A percentile compares a stretch with the other conserved stretches of the same genome.
Conservation (phyloP, 176 grass and related monocot genomes). For the Themeda triandra region DNA sequence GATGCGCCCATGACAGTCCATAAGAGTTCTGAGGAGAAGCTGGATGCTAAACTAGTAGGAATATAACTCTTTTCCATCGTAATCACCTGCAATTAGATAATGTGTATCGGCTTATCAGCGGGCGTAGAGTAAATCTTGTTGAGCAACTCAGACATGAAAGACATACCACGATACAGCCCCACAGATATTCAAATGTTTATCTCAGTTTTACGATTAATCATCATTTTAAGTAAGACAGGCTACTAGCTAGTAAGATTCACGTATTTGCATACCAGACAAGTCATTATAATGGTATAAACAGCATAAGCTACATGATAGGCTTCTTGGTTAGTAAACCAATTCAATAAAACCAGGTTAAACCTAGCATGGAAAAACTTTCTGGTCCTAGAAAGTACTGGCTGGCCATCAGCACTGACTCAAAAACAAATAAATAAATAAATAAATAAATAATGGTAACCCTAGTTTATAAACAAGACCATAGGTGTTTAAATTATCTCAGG, state of each 20-base stretch:
- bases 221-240: background rate
- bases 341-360: background rate
- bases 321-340: background rate
- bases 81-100: conserved; percentile 43
- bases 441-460: background rate
- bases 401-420: background rate
- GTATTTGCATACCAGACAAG: background rate
- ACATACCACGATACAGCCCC: background rate
- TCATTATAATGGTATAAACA: background rate
- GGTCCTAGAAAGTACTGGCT: background rate
- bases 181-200: background rate
- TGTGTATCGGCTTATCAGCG: background rate
- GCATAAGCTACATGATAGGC: background rate
- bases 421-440: background rate
- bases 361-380: background rate
- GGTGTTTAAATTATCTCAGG: background rate
- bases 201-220: background rate
- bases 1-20: conserved; percentile 93
- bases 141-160: background rate
- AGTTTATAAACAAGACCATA: conserved; percentile 14
- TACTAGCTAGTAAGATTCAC: background rate
- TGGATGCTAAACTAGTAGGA: conserved; percentile 71
- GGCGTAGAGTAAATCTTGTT: background rate
- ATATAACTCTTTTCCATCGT: conserved; percentile 66
- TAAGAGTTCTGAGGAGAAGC: conserved; percentile 32